Conservation (phyloP, 179 eudicot genomes). For the Silene noctiflora region DNA sequence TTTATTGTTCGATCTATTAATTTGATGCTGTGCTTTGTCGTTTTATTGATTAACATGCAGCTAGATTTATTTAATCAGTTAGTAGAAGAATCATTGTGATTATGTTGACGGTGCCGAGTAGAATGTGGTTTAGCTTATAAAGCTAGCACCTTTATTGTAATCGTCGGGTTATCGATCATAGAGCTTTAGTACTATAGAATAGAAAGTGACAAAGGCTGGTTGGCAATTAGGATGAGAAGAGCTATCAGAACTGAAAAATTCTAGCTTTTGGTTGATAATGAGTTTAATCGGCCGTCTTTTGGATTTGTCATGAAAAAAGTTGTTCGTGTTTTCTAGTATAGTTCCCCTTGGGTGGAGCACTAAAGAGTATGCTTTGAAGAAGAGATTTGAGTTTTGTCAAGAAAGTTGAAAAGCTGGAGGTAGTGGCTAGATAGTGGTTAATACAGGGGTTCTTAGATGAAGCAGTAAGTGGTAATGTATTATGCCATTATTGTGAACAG, state of each 20-base stretch:
- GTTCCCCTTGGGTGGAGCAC: background rate
- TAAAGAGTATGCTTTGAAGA: background rate
- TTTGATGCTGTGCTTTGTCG: background rate
- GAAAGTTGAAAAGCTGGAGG: background rate
- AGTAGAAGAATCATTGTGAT: background rate
- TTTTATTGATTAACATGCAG: conserved; percentile 13
- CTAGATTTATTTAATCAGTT: background rate
- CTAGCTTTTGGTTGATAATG: background rate
- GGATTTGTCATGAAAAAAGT: no score
- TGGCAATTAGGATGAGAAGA: background rate
- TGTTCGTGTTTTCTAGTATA: no score
- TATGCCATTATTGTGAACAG: background rate
- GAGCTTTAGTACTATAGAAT: background rate
- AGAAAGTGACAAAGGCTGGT: background rate
- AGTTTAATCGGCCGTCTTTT: background rate
- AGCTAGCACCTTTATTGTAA: background rate
- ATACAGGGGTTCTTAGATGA: background rate
- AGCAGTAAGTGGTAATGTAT: background rate
- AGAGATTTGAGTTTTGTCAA: background rate
- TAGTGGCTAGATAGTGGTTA: conserved; percentile 9
- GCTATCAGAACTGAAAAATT: background rate
- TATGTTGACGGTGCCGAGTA: background rate
- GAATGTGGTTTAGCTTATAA: background rate
- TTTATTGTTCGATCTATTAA: conserved; percentile 18
- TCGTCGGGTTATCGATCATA: background rate